A percentile compares a stretch with the other conserved stretches of the same genome.
These are phyloP conservation scores for Neocucurbitaria cava DNA, from an alignment of 2,329 filamentous ascomycete genomes.

Conservation along the genomic window DNA sequence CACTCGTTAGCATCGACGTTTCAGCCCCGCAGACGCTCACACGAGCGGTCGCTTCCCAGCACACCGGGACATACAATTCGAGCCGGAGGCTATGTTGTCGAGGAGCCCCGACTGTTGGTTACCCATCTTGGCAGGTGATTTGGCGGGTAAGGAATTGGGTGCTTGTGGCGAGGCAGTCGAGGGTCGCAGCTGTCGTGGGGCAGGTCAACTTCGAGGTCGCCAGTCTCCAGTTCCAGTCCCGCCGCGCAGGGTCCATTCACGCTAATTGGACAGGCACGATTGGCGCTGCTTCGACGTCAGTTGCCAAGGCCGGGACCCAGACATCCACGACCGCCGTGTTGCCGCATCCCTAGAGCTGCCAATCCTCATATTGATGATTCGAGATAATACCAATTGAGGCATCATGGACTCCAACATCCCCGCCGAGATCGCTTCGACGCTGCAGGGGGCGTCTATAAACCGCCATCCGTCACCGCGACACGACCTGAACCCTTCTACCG, in stretches of 20 bases:
- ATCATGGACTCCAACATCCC: slow-evolving; percentile 65
- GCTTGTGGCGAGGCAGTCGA: slow-evolving; percentile 21
- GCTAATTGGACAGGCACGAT: slow-evolving; percentile 14
- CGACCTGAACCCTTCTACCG: slow-evolving; percentile 82
- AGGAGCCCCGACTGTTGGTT: slow-evolving; percentile 73
- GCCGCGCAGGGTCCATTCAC: slow-evolving; percentile 23
- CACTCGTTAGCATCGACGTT: slow-evolving; percentile 33
- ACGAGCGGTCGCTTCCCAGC: slow-evolving; percentile 21
- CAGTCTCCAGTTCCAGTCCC: no score
- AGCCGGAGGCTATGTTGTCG: slow-evolving; percentile 94
- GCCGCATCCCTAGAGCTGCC: slow-evolving; percentile 6
- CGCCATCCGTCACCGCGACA: slow-evolving; percentile 72
- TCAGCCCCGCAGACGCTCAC: slow-evolving; percentile 37
- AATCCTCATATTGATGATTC: neutral
- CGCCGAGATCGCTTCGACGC: slow-evolving; percentile 74
- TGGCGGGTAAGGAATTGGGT: slow-evolving; percentile 13
- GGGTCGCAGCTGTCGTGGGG: slow-evolving; percentile 30
- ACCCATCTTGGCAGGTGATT: slow-evolving; percentile 52
- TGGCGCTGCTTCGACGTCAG: slow-evolving; percentile 27
- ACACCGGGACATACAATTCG: slow-evolving; percentile 76
- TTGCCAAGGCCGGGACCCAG: slow-evolving; percentile 24
- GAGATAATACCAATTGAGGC: slow-evolving; percentile 1
- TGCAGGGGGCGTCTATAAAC: slow-evolving; percentile 83
- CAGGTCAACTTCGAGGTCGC: slow-evolving; percentile 22
- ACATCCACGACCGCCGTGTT: slow-evolving; percentile 18